A percentile compares a stretch with the other conserved stretches of the same genome.
phyloP scores from a whole-genome alignment of 176 grass and related monocot species.

The Raddia guianensis region DNA sequence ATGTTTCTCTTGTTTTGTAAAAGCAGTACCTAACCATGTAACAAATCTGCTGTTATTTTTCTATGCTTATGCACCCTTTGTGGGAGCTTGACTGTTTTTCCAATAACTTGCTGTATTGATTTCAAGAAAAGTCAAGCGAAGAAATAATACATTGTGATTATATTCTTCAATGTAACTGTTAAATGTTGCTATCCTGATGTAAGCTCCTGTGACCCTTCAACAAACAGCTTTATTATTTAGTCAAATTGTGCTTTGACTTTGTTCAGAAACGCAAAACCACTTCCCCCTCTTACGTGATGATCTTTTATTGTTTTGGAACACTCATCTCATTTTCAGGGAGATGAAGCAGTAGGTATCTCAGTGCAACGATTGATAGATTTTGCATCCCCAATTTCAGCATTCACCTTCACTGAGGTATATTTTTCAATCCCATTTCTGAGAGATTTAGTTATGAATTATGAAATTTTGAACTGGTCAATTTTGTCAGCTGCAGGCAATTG shows the following conservation, averaged over 20 bases:
- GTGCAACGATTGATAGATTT: background rate
- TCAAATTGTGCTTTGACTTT: conserved; percentile 13
- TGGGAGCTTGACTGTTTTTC: conserved; percentile 18
- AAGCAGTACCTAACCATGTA: background rate
- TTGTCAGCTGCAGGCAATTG: conserved; percentile 34
- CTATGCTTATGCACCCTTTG: background rate
- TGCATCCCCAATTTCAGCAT: conserved; percentile 18
- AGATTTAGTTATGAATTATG: background rate
- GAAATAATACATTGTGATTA: conserved; percentile 10
- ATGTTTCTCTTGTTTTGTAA: background rate
- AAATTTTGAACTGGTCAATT: conserved; percentile 40
- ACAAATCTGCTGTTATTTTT: background rate
- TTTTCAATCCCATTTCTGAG: conserved; percentile 3
- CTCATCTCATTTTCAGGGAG: conserved; percentile 24
- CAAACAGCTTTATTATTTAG: conserved; percentile 10
- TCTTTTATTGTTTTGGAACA: conserved; percentile 27
- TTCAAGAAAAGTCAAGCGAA: conserved; percentile 31
- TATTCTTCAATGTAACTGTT: conserved; percentile 26
- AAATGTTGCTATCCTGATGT: conserved; percentile 47
- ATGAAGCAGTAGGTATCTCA: conserved; percentile 4
- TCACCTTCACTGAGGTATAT: conserved; percentile 30
- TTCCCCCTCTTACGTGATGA: conserved; percentile 15
- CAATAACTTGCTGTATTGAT: background rate
- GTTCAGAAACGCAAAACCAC: conserved; percentile 9
- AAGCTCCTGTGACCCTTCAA: conserved; percentile 28